phyloP scores from a whole-genome alignment of 2,329 filamentous ascomycete genomes.

The Penicillium janthinellum region DNA sequence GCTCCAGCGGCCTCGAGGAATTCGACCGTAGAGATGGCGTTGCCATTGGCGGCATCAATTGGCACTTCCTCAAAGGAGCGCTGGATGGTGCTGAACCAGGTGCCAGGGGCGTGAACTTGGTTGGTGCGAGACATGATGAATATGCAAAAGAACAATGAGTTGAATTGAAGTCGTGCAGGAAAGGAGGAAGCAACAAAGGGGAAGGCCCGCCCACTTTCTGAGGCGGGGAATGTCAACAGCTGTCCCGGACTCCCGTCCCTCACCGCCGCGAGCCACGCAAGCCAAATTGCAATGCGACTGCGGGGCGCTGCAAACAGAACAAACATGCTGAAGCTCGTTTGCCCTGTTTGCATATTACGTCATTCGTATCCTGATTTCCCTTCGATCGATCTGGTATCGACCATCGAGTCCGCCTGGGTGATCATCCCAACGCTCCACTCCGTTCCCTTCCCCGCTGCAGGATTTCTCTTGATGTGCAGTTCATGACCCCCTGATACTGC shows the following conservation, averaged over 20 bases:
- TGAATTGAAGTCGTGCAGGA: conserved; percentile 10
- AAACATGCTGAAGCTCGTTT: conserved; percentile 22
- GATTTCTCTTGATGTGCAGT: conserved; percentile 9
- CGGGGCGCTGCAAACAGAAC: conserved; percentile 28
- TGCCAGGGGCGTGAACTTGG: conserved; percentile 61
- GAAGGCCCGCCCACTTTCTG: not conserved
- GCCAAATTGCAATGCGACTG: conserved; percentile 15
- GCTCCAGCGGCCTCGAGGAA: conserved; percentile 92
- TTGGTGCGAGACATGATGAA: conserved; percentile 43
- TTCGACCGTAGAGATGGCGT: conserved; percentile 77
- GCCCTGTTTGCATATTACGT: conserved; percentile 30
- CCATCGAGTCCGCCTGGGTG: conserved; percentile 15
- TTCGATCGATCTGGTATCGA: conserved; percentile 16
- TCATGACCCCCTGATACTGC: not conserved
- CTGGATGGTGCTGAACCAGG: conserved; percentile 84
- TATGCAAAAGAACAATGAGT: conserved; percentile 2
- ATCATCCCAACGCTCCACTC: conserved; percentile 4
- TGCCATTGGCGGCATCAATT: conserved; percentile 70
- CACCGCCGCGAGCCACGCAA: conserved; percentile 38
- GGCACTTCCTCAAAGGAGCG: conserved; percentile 82
- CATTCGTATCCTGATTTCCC: conserved; percentile 28
- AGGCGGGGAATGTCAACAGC: conserved; percentile 17
- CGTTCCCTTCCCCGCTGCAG: not conserved
- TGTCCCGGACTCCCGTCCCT: conserved; percentile 29
- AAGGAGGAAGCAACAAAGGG: conserved; percentile 6